Evolutionary conservation across 331 rosid species (phyloP).

Genomic region (Spiraea crenata): DNA sequence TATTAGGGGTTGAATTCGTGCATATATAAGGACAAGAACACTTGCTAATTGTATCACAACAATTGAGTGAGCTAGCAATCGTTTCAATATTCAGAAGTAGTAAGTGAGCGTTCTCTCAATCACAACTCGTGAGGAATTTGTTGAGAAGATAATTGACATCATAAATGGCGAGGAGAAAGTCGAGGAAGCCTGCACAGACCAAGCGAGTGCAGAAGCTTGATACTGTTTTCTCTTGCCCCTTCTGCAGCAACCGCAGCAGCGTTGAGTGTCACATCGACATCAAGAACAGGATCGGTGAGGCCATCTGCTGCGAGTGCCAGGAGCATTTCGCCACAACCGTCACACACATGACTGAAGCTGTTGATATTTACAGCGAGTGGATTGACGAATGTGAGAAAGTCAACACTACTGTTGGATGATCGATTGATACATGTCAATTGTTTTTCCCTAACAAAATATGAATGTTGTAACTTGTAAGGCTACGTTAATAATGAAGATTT

Average conservation of each 20-base stretch:
- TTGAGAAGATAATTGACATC: no score
- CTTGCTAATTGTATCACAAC: no score
- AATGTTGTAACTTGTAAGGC: no score
- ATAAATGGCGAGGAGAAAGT: background rate
- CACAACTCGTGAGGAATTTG: no score
- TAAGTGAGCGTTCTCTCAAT: no score
- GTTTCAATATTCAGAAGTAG: no score
- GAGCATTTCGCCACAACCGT: background rate
- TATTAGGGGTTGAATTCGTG: no score
- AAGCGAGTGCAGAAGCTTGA: background rate
- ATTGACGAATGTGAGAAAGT: background rate
- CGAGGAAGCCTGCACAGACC: background rate
- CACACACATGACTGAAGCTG: background rate
- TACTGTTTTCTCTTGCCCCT: conserved; percentile 4
- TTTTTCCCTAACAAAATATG: no score
- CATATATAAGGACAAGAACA: no score
- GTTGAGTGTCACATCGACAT: background rate
- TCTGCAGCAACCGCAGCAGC: background rate
- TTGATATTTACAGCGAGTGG: background rate
- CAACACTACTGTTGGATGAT: background rate
- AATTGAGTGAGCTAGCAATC: no score
- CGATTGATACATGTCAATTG: no score
- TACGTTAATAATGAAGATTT: no score
- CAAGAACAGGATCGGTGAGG: background rate
- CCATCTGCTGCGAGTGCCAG: background rate